A percentile compares a stretch with the other conserved stretches of the same genome.
Conservation (phyloP, 2,329 filamentous ascomycete genomes). For the Alternaria consortialis region DNA sequence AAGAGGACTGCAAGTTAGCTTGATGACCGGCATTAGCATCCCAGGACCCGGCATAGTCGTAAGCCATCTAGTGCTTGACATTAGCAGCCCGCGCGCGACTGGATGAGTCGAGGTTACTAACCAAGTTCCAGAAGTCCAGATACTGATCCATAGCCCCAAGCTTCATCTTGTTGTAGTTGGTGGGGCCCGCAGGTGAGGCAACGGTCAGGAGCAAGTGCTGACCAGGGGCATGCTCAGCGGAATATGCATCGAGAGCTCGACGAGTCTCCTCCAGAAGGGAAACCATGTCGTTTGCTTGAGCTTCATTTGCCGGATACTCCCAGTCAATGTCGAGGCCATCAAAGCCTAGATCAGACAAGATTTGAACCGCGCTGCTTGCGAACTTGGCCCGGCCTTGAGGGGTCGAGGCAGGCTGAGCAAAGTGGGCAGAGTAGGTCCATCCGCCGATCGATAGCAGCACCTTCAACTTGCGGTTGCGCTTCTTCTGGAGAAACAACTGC, state of each 20-base stretch:
- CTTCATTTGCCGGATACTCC: constrained; percentile 46
- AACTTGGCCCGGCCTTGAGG: constrained; percentile 42
- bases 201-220: constrained; percentile 58
- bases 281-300: constrained; percentile 48
- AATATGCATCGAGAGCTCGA: constrained; percentile 53
- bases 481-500: constrained; percentile 50
- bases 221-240: constrained; percentile 48
- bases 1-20: constrained; percentile 42
- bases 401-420: constrained; percentile 44
- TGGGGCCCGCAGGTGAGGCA: constrained; percentile 56
- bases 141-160: constrained; percentile 57
- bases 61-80: constrained; percentile 69
- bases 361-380: constrained; percentile 44
- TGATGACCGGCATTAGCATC: constrained; percentile 45
- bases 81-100: not conserved
- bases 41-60: constrained; percentile 69
- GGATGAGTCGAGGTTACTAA: not conserved
- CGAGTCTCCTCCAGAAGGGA: constrained; percentile 42
- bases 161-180: constrained; percentile 55
- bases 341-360: constrained; percentile 48
- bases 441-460: constrained; percentile 51
- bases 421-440: constrained; percentile 52
- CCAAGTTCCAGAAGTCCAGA: constrained; percentile 64
- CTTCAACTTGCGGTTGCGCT: constrained; percentile 49
- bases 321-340: constrained; percentile 52